Base-by-base conservation (phyloP, 768 basidiomycete genomes). In the Suillus variegatus region DNA sequence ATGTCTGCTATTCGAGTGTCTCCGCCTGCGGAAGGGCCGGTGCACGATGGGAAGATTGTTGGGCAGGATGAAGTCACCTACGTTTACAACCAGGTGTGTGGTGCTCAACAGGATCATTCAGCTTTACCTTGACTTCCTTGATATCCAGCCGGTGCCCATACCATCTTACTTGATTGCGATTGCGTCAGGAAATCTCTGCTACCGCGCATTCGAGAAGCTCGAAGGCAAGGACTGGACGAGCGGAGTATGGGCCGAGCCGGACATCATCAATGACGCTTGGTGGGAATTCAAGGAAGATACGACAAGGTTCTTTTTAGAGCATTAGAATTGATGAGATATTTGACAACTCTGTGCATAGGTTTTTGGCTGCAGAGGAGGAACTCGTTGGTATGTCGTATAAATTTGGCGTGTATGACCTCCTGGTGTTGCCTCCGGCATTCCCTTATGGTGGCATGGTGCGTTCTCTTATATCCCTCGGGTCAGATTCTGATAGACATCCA, bases 141-240 rank as follows among this genome's bases (percentile, higher is more conserved):
- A 4, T 10, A 8, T 68, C 10, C 71, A 99, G 93, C 87, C 86
- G 7, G 85, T 93, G 22, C 87, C 92, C 5, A 95, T 98, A 65
- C 93, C 97, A 1, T 88, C 91, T 1, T 98, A 99, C 74, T 81
- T 98, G n/a, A 83, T 98, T 58, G 97, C 97, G 3, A 90, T 98
- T 62, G 96, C 96, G 0, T 84, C 86, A 0, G 96, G 95, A 1
- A 90, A 97, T 72, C 78, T 97, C 3, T 83, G 81, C 25, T 96
- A 95, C 76, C 86, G 81, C 13, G 71, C 86, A 0, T 94, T 95
- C 73, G 78, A 84, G 4, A 76, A 79, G 40, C 77, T 84, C 12
- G 76, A 85, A 43, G 91, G 88, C 20, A 89, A 85, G 68, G 72
- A 81, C n/a, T 94, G 97, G 93, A 88, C 79, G 18, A 88, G 83